Base-by-base conservation (phyloP, 2,329 filamentous ascomycete genomes). In the Paecilomyces variotii region DNA sequence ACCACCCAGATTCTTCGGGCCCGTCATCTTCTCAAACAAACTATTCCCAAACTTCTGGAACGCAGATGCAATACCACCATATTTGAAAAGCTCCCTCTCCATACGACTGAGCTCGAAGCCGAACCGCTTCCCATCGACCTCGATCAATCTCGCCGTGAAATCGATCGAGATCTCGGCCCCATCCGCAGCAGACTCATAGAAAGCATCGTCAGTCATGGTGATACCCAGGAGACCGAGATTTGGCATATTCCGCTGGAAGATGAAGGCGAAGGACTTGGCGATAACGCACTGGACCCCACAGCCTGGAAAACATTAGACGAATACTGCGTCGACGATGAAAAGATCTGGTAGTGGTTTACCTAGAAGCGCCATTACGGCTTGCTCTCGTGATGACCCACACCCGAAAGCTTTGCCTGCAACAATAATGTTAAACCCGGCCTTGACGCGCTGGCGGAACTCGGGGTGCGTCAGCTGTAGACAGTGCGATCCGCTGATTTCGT, bases 341-440 rank as follows among this genome's bases (percentile, higher is more conserved):
- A 10, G 6, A 32, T 32, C 7, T 32, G 30, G 7, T 10, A 9
- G 4, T 5, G 1, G 4, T 55, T 50, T 59, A 66, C 72, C 75
- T 50, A 73, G 60, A 4, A 80, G 65, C 6, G 76, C 76, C 53
- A 65, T 70, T 2, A 77, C 74, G 1, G 79, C 78, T 32, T 78
- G 68, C 62, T 79, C 74, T 0, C 78, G 72, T 9, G 75, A 78
- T 0, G 77, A 79, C 5, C 78, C 79, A 55, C 72, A 74, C 1
- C 78, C 78, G 61, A 81, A 81, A 0, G 70, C 75, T 53, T 76
- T 72, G 0, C 77, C 77, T 0, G 77, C 79, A 0, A 81, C 77
- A 9, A 80, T 68, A n/a, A 80, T 63, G 19, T 73, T 69, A 52
- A 67, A 67, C 0, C 74, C 76, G 26, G 73, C 62, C 45, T 69